Base-by-base conservation (phyloP, 805 yeast genomes). In the Hanseniaspora mollemarum region DNA sequence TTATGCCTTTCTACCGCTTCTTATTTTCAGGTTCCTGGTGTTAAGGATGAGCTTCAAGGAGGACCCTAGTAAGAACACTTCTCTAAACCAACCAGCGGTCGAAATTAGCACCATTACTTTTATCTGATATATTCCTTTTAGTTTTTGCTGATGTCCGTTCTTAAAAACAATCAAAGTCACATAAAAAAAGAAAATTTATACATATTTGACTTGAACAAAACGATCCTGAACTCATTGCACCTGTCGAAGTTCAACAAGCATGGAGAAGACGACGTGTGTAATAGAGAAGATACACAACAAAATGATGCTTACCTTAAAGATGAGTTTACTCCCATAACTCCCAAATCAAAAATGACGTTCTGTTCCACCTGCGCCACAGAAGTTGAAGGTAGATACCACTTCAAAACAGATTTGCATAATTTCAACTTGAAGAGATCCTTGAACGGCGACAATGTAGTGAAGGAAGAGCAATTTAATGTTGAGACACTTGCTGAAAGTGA, bases 391-490 rank as follows among this genome's bases (percentile, higher is more conserved):
- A 67, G 70, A 52, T 62, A 59, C 2, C 83, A 79, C 57, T 80
- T 72, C 63, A 77, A 75, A 57, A 68, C 79, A 0, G 85, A 80
- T 57, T 68, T 72, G 21, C 80, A 81, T 58, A 69, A 76, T 35
- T 70, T 71, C 58, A 85, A 85, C 59, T 55, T 76, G 49, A 80
- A 80, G 60, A 68, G 88, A 50, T 60, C 67, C 9, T 57, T 75
- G 26, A 64, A 65, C 35, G 73, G 74, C 0, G 64, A 76, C 43
- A 61, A 68, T 0, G 67, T 76, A 0, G 60, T 82, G 16, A 64
- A 72, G 2, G 83, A 75, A 55, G 73, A 64, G 2, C 78, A 80
- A 59, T 83, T 82, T 57, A 84, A 80, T 32, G 64, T 67, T 12
- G 36, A 41, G 2, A 12, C 18, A 6, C 79, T 74, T 35, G 69